phyloP scores from a whole-genome alignment of 2,329 filamentous ascomycete genomes.

The Fusarium globosum region DNA sequence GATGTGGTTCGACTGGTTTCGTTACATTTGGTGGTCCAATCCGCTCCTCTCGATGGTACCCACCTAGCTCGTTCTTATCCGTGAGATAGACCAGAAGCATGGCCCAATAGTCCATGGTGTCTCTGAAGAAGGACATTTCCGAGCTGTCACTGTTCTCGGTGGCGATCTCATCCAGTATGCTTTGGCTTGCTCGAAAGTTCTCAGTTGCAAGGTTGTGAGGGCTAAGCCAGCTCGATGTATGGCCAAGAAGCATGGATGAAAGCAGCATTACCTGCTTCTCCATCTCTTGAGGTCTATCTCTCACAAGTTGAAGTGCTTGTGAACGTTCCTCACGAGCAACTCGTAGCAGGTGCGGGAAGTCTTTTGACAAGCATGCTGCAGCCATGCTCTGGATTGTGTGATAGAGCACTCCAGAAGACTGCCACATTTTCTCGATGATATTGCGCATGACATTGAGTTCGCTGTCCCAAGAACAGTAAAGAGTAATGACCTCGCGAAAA shows the following conservation, averaged over 20 bases:
- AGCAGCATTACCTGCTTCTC: neutral
- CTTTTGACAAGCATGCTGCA: slow-evolving; percentile 1
- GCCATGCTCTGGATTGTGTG: slow-evolving; percentile 17
- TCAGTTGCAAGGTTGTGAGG: neutral
- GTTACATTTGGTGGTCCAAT: neutral
- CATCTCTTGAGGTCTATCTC: neutral
- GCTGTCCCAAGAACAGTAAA: slow-evolving; percentile 10
- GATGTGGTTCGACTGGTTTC: neutral
- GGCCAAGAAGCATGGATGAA: neutral
- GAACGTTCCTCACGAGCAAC: neutral
- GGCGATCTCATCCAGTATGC: neutral
- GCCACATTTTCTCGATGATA: neutral
- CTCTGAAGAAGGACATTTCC: neutral
- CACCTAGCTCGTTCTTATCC: neutral
- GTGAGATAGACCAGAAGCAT: slow-evolving; percentile 9
- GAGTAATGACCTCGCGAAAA: neutral
- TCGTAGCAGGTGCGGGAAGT: neutral
- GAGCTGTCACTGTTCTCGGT: neutral
- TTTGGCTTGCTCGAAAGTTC: neutral
- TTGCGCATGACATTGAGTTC: slow-evolving; percentile 3
- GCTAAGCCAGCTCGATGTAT: slow-evolving; percentile 5
- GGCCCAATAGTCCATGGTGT: slow-evolving; percentile 8
- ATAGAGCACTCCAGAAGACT: neutral
- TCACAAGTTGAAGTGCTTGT: neutral
- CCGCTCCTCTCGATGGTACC: neutral